Evolutionary conservation across 345 rosid species (phyloP).

Genomic region (Sonneratia caseolaris): DNA sequence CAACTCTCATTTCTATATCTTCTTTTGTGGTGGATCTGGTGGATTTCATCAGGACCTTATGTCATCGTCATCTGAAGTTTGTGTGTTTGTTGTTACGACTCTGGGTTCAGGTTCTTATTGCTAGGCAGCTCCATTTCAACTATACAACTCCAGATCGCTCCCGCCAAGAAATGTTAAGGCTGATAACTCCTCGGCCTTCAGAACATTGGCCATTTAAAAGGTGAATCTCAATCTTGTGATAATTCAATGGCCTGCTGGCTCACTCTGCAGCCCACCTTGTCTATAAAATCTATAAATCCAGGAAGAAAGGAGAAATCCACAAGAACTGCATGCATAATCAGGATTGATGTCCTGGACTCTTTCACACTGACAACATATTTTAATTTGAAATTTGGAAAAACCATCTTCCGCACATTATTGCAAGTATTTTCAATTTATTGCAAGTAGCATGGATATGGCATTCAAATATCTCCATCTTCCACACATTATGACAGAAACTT

Average conservation of each 20-base stretch:
- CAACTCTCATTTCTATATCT: not conserved
- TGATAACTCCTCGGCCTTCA: slow-evolving; percentile 64
- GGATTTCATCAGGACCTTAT: not conserved
- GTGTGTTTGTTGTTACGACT: slow-evolving; percentile 3
- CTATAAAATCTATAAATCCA: not conserved
- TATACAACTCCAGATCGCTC: slow-evolving; percentile 91
- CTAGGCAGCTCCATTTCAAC: slow-evolving; percentile 77
- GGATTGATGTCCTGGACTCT: not conserved
- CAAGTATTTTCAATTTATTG: not conserved
- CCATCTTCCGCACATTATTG: no score
- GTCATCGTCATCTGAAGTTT: not conserved
- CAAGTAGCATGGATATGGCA: not conserved
- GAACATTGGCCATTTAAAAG: slow-evolving; percentile 79
- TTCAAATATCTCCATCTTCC: not conserved
- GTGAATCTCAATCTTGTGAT: slow-evolving; percentile 21
- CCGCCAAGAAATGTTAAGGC: slow-evolving; percentile 67
- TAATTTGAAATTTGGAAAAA: not conserved
- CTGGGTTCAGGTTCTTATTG: slow-evolving; percentile 52
- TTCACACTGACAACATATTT: not conserved
- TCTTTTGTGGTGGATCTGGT: not conserved
- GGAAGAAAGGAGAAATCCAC: not conserved
- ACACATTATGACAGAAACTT: not conserved
- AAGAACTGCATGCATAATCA: not conserved
- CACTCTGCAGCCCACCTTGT: not conserved
- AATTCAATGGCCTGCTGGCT: not conserved